Evolutionary conservation across 2,329 filamentous ascomycete genomes (phyloP), one percentile per base, ranked within the genome.

Genomic region (Lachnellula hyalina): DNA sequence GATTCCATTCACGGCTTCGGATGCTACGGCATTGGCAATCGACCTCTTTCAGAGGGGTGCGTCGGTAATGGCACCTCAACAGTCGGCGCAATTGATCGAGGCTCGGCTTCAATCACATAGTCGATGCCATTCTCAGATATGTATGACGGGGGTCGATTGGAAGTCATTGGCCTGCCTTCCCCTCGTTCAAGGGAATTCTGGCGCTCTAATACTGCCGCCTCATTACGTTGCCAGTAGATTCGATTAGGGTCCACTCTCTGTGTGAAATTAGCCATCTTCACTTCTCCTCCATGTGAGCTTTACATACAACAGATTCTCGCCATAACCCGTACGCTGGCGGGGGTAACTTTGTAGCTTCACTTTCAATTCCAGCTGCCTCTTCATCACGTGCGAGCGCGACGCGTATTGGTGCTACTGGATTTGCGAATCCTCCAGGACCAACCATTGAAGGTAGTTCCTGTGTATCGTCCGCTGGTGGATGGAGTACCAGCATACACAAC

Each of bases 271-370:
- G 48, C 48, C n/a, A 3, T 23, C 32, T 8, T 23, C 25, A 5
- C 35, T 21, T 35, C 9, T 52, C 28, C 36, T n/a, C 60, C 49
- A 9, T n/a, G 45, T 9, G 38, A 23, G 17, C 25, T 17, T 12
- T 9, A 83, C 85, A 71, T 79, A 89, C 86, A 71, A 94, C 89
- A 65, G 87, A 93, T 70, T 86, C 85, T 51, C 90, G 79, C 89
- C 90, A 95, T 1, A 90, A 74, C 0, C 91, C 91, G 67, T 96
- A 96, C 2, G 90, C 90, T 0, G 92, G 91, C 4, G 92, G 91
- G 8, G 84, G 82, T 19, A 78, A 61, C 63, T 84, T 84, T 42
- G 74, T 73, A 0, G 79, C 73, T 55, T 83, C 79, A 49, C 76
- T 80, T 54, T 81, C 77, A 51, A 77, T 69, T 3, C 79, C 81